A percentile compares a stretch with the other conserved stretches of the same genome.
Conservation (phyloP, 192 early-diverging fungal species). For the Coemansia sp. region DNA sequence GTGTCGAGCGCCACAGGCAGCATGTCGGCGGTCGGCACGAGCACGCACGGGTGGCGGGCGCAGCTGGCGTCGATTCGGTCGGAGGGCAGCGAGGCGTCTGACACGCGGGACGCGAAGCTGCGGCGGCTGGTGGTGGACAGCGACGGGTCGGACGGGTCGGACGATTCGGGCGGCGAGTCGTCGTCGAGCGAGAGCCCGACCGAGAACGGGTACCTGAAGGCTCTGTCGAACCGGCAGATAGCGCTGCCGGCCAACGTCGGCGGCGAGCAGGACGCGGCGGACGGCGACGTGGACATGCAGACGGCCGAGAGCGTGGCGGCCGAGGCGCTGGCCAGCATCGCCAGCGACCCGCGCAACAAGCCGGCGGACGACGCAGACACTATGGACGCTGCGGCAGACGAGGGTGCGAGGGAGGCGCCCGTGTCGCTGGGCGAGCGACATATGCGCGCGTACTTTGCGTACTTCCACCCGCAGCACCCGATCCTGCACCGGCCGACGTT, state of each 20-base stretch:
- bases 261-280: constrained; percentile 16
- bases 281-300: constrained; percentile 13
- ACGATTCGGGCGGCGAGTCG: constrained; percentile 20
- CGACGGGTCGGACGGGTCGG: constrained; percentile 15
- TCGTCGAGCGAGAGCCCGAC: constrained; percentile 14
- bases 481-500: constrained; percentile 50
- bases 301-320: constrained; percentile 16
- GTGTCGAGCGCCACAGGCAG: constrained; percentile 10
- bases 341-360: constrained; percentile 6
- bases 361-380: neutral
- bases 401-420: neutral
- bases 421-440: constrained; percentile 17
- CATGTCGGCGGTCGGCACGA: neutral
- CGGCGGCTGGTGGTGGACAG: constrained; percentile 14
- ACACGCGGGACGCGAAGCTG: constrained; percentile 8
- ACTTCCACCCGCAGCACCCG: constrained; percentile 51
- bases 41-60: constrained; percentile 1
- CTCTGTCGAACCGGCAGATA: constrained; percentile 49
- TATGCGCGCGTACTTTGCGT: constrained; percentile 38
- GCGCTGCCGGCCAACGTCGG: constrained; percentile 34
- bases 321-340: constrained; percentile 14
- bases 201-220: constrained; percentile 23
- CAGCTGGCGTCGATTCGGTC: constrained; percentile 15
- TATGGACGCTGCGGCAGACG: neutral
- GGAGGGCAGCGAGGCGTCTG: neutral